A percentile compares a stretch with the other conserved stretches of the same genome.
phyloP scores from a whole-genome alignment of 202 grass and related monocot species.

The Panicum hallii region DNA sequence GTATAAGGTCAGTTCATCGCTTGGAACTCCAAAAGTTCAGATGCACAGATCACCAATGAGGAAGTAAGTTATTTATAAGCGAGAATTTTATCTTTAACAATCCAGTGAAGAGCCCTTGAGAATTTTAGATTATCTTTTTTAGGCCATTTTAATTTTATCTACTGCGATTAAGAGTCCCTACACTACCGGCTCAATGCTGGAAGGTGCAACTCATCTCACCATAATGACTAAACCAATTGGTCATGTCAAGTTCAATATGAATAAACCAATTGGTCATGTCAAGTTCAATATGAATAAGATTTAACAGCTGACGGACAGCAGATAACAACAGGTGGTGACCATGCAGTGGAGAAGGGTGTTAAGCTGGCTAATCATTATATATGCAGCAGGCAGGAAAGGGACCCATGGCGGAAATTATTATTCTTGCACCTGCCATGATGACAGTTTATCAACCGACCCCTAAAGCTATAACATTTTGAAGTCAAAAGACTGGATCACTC shows the following conservation, averaged over 20 bases:
- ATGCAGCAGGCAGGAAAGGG: conserved; percentile 46
- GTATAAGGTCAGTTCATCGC: neutral
- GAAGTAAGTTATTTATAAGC: neutral
- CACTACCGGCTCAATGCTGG: neutral
- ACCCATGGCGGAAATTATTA: conserved; percentile 36
- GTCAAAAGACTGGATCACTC: conserved; percentile 54
- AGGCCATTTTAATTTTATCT: neutral
- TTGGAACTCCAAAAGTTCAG: neutral
- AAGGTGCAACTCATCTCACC: conserved; percentile 24
- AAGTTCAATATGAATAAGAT: conserved; percentile 51
- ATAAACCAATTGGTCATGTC: no score
- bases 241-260: conserved; percentile 40
- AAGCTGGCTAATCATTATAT: conserved; percentile 58
- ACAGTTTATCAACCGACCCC: conserved; percentile 54
- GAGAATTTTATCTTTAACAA: neutral
- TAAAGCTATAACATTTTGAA: conserved; percentile 49
- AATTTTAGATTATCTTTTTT: neutral
- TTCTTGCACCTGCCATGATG: conserved; percentile 47
- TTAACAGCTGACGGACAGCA: conserved; percentile 38
- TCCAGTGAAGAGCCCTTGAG: neutral
- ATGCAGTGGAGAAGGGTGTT: conserved; percentile 46
- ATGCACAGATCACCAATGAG: conserved; percentile 7
- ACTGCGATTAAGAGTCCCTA: neutral
- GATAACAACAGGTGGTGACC: conserved; percentile 46
- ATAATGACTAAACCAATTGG: conserved; percentile 34